Conservation (phyloP, 2,329 filamentous ascomycete species). For the Fusarium proliferatum region DNA sequence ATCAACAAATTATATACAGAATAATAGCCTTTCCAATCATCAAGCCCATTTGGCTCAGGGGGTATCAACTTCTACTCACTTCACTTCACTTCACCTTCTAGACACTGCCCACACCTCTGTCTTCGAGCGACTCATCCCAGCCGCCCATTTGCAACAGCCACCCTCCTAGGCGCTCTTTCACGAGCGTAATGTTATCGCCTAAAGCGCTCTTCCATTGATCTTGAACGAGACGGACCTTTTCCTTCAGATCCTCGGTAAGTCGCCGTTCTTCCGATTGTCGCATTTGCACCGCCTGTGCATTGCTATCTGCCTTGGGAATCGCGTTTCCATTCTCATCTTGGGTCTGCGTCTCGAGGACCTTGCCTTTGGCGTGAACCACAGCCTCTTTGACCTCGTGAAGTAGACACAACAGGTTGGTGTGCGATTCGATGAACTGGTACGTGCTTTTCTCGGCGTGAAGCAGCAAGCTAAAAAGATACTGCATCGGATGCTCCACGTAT, state of each 20-base stretch:
- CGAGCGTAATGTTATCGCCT: constrained; percentile 78
- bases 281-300: constrained; percentile 63
- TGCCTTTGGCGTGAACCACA: constrained; percentile 75
- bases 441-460: constrained; percentile 91
- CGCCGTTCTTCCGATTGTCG: constrained; percentile 73
- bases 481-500: constrained; percentile 83
- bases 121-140: constrained; percentile 83
- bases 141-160: constrained; percentile 83
- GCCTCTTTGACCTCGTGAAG: constrained; percentile 90
- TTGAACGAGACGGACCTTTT: constrained; percentile 91
- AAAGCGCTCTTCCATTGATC: constrained; percentile 90
- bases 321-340: constrained; percentile 51
- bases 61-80: constrained; percentile 46
- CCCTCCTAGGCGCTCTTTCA: constrained; percentile 78
- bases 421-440: constrained; percentile 96
- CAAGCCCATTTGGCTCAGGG: constrained; percentile 30
- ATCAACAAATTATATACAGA: constrained; percentile 37
- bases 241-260: constrained; percentile 88
- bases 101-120: constrained; percentile 62
- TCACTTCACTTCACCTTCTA: constrained; percentile 42
- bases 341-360: constrained; percentile 74
- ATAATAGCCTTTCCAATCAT: constrained; percentile 34
- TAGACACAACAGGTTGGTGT: constrained; percentile 90
- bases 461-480: constrained; percentile 89
- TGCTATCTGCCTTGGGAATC: constrained; percentile 49